Conservation (phyloP, 139 green algal genomes). For the Zygnema cylindricum region DNA sequence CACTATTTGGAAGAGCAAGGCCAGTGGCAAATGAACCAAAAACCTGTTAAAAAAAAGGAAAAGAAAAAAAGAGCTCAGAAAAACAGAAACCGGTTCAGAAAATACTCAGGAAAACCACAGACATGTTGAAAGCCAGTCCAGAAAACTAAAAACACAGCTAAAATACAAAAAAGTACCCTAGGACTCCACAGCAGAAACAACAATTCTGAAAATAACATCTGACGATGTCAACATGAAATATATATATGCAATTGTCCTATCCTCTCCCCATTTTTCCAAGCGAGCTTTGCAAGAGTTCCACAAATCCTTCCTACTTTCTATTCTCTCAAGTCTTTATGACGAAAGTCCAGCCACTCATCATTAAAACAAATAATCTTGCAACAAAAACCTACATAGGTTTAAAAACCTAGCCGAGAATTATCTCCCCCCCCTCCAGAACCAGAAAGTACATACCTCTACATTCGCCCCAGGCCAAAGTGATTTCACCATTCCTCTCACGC, state of each 20-base stretch:
- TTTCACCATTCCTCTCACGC: not conserved
- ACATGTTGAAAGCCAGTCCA: not conserved
- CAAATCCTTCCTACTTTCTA: no score
- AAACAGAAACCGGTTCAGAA: not conserved
- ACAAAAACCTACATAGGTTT: no score
- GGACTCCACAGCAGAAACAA: not conserved
- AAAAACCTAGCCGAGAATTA: no score
- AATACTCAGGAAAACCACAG: not conserved
- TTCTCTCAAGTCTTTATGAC: no score
- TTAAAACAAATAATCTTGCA: no score
- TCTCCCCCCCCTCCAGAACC: not conserved
- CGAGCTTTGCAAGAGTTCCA: no score
- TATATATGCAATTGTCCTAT: no score
- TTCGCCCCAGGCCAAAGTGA: slow-evolving; percentile 26
- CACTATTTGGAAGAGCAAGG: slow-evolving; percentile 50
- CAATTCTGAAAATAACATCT: no score
- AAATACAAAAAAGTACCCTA: not conserved
- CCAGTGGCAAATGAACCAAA: slow-evolving; percentile 58
- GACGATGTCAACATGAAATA: no score
- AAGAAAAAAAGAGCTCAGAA: not conserved
- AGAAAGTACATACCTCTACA: slow-evolving; percentile 30
- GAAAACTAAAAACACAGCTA: not conserved
- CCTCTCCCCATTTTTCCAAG: no score
- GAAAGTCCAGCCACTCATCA: no score
- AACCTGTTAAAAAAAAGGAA: slow-evolving; percentile 22